Evolutionary conservation across 1,284 basidiomycete genomes (phyloP).

Genomic region (Naganishia liquefaciens): DNA sequence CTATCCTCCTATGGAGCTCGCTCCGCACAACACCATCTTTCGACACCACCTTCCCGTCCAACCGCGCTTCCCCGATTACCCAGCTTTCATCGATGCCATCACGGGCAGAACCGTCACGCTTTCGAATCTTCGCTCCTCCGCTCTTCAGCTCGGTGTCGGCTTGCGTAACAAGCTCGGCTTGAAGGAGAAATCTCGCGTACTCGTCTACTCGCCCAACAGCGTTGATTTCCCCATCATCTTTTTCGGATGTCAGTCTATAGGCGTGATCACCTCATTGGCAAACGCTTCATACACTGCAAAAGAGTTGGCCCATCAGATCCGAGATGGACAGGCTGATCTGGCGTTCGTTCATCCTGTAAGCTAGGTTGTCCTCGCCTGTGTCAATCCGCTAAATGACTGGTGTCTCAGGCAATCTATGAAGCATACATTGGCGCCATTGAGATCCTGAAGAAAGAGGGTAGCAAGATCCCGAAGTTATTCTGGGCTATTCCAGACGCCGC

Average conservation of each 20-base stretch:
- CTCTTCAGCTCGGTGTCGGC: constrained; percentile 62
- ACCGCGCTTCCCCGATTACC: constrained; percentile 35
- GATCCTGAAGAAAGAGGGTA: constrained; percentile 66
- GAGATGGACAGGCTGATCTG: constrained; percentile 60
- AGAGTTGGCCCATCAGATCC: constrained; percentile 52
- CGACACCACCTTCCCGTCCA: constrained; percentile 18
- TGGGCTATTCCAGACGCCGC: constrained; percentile 14
- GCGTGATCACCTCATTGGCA: constrained; percentile 45
- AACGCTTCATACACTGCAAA: constrained; percentile 47
- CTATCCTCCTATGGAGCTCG: constrained; percentile 19
- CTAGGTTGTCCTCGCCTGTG: background rate
- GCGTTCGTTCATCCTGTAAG: constrained; percentile 59
- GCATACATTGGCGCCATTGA: constrained; percentile 67
- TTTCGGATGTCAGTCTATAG: constrained; percentile 57
- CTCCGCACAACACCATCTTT: constrained; percentile 25
- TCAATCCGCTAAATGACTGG: background rate
- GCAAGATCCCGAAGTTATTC: constrained; percentile 60
- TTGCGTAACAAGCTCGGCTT: constrained; percentile 42
- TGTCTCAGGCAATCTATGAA: constrained; percentile 52
- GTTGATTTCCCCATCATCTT: constrained; percentile 66
- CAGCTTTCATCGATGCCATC: constrained; percentile 68
- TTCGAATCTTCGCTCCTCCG: constrained; percentile 59
- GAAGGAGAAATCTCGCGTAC: constrained; percentile 18
- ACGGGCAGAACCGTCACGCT: constrained; percentile 64
- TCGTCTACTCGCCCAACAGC: constrained; percentile 57